A percentile compares a stretch with the other conserved stretches of the same genome.
Evolutionary conservation across 805 yeast genomes (phyloP).

Genomic region (Candida stauntonica): DNA sequence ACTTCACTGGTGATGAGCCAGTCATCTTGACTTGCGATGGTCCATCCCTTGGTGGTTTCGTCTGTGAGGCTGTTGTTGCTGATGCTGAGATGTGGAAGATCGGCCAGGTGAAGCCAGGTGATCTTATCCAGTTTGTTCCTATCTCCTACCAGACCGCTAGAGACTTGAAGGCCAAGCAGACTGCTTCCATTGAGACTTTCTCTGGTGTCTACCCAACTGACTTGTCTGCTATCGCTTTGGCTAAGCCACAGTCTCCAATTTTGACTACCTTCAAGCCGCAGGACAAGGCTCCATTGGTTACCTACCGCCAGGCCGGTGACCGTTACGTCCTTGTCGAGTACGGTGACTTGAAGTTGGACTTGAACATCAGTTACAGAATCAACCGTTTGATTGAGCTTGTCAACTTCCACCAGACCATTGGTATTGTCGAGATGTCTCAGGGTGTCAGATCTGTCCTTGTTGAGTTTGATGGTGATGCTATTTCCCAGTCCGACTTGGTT

Average conservation of each 20-base stretch:
- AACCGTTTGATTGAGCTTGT: constrained; percentile 77
- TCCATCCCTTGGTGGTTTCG: constrained; percentile 96
- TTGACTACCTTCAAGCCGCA: constrained; percentile 47
- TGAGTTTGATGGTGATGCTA: constrained; percentile 65
- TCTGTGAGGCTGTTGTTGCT: constrained; percentile 92
- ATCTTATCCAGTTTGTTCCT: constrained; percentile 74
- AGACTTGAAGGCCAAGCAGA: constrained; percentile 56
- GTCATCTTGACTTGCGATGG: constrained; percentile 97
- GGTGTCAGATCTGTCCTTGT: constrained; percentile 94
- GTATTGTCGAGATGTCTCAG: constrained; percentile 92
- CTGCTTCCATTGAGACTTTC: constrained; percentile 42
- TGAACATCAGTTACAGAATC: constrained; percentile 80
- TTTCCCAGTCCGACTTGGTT: constrained; percentile 60
- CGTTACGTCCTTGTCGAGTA: constrained; percentile 88
- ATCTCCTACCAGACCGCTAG: constrained; percentile 66
- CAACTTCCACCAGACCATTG: constrained; percentile 56
- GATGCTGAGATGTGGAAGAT: constrained; percentile 98
- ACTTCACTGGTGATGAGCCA: constrained; percentile 98
- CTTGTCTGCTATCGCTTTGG: constrained; percentile 28
- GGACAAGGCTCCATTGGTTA: constrained; percentile 59
- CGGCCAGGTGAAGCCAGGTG: constrained; percentile 97
- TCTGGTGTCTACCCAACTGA: constrained; percentile 36
- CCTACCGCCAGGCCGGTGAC: constrained; percentile 96
- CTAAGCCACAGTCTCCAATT: constrained; percentile 64
- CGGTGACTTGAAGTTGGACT: constrained; percentile 84